Percentiles rank a stretch among this genome's conserved stretches.
Conservation (phyloP, 345 rosid species). For the Acer saccharum region DNA sequence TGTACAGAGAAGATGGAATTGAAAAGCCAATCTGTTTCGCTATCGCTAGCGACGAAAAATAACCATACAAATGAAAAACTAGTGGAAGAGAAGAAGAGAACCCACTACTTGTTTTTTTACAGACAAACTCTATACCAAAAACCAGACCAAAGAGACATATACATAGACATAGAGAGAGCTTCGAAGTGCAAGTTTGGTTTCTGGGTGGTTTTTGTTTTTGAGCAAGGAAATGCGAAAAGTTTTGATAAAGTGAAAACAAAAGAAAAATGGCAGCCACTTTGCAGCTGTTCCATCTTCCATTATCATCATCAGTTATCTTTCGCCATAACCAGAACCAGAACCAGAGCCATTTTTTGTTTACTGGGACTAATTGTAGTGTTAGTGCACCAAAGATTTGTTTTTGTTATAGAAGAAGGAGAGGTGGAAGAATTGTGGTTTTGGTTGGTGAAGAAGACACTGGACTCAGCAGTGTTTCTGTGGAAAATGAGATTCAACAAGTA, state of each 20-base stretch:
- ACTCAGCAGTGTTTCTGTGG: conserved; percentile 23
- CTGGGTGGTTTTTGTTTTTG: neutral
- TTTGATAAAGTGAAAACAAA: neutral
- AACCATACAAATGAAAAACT: neutral
- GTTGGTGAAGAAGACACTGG: conserved; percentile 41
- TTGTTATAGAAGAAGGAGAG: neutral
- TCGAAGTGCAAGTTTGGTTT: neutral
- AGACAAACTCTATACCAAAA: too few relatives aligned
- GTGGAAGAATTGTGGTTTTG: conserved; percentile 18
- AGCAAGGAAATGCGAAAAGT: conserved; percentile 5
- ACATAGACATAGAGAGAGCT: neutral
- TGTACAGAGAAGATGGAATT: too few relatives aligned
- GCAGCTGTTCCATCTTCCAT: conserved; percentile 5
- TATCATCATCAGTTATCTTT: neutral
- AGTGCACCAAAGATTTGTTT: neutral
- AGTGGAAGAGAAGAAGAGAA: neutral
- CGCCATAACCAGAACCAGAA: neutral
- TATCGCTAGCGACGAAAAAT: neutral
- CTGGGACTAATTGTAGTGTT: neutral
- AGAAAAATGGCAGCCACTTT: conserved; percentile 8
- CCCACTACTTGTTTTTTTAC: too few relatives aligned
- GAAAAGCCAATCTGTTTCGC: neutral
- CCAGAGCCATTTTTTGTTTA: neutral
- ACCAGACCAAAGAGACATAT: neutral
- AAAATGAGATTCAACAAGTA: neutral